Evolutionary conservation across 805 yeast species (phyloP).

Genomic region (Zygosaccharomyces rouxii): DNA sequence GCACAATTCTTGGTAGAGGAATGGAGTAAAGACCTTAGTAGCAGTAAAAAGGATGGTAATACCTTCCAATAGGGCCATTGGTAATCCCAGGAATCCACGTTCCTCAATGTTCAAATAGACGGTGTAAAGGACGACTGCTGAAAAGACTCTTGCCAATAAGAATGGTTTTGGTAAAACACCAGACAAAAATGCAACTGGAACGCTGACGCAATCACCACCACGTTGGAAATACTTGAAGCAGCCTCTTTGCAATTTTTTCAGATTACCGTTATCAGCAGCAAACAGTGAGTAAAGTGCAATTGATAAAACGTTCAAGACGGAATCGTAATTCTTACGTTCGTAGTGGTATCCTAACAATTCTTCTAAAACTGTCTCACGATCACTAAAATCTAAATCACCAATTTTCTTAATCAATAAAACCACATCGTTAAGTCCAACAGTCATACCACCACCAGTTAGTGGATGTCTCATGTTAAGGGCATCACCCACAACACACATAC

Average conservation of each 20-base stretch:
- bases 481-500: constrained; percentile 83
- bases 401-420: constrained; percentile 54
- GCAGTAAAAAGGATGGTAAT: constrained; percentile 70
- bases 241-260: constrained; percentile 73
- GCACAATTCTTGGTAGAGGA: constrained; percentile 50
- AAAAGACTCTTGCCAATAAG: constrained; percentile 76
- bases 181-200: constrained; percentile 78
- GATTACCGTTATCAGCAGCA: constrained; percentile 71
- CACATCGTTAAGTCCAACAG: constrained; percentile 88
- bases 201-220: constrained; percentile 75
- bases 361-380: constrained; percentile 52
- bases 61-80: constrained; percentile 66
- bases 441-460: constrained; percentile 98
- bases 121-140: constrained; percentile 83
- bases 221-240: constrained; percentile 80
- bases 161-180: constrained; percentile 78
- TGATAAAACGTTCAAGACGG: constrained; percentile 85
- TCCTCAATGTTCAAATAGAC: constrained; percentile 62
- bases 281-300: constrained; percentile 86
- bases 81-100: constrained; percentile 63
- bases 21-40: constrained; percentile 72
- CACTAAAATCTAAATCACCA: constrained; percentile 43
- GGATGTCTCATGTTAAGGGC: constrained; percentile 98
- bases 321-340: constrained; percentile 71
- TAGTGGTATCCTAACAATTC: constrained; percentile 65